Base-by-base conservation (phyloP, 306 rosid genomes). In the Coriaria nepalensis region DNA sequence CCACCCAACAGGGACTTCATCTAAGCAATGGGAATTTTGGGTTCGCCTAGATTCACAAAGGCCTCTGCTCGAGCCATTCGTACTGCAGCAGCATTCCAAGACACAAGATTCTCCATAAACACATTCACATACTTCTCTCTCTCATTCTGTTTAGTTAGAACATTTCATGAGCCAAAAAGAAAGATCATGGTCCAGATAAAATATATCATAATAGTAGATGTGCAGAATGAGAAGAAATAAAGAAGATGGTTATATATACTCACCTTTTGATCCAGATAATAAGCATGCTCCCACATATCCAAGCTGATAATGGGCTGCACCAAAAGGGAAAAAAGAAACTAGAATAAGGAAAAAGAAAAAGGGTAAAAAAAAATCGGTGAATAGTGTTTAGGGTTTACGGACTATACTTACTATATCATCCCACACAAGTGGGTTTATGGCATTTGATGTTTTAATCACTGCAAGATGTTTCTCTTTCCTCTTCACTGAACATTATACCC, bases 211-310 rank as follows among this genome's bases (percentile, higher is more conserved):
- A 39, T 15, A 8, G 29, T 40, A 29, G 11, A 20, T 4, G 8
- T 52, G 7, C 8, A 33, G 45, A 35, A 47, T 42, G 7, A 50
- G 36, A 34, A 8, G 52, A 73, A 50, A 58, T 14, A 40, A 9
- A 49, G 9, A 14, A 4, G 43, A 61, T 49, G 14, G 12, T n/a
- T 11, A 52, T 11, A 55, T 56, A 56, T 44, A 41, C 65, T 43
- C 69, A 90, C 98, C 98, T 69, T 79, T 76, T 81, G 77, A 77
- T 90, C 98, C 74, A 73, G 72, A 70, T 90, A 85, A 57, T 85
- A 90, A 7, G 98, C 86, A 72, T 90, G 98, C 98, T 90, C 98
- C 98, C 95, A 90, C 68, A 81, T 46, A 49, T 90, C 98, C 90
- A 90, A 73, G 75, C 82, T 74, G 66, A 90, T 63, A 4, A 90